A percentile compares a stretch with the other conserved stretches of the same genome.
phyloP scores from a whole-genome alignment of 768 basidiomycete species.

The Amanita rubescens region DNA sequence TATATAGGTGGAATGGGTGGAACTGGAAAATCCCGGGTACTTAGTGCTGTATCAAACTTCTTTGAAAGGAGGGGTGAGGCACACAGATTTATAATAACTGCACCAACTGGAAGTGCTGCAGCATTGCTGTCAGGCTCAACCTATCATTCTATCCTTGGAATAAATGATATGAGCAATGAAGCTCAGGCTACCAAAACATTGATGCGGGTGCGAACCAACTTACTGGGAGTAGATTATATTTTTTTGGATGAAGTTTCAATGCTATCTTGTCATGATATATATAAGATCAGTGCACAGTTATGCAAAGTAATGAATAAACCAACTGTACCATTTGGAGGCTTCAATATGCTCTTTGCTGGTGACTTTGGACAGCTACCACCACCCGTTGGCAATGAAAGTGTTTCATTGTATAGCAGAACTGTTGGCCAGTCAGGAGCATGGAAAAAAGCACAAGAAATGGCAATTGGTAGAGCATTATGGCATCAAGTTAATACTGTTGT shows the following conservation, averaged over 20 bases:
- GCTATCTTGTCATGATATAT: slow-evolving; percentile 20
- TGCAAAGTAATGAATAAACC: slow-evolving; percentile 10
- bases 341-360: slow-evolving; percentile 26
- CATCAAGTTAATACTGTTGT: slow-evolving; percentile 29
- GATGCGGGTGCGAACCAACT: background rate
- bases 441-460: slow-evolving; percentile 12
- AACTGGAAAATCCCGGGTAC: slow-evolving; percentile 18
- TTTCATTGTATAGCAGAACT: slow-evolving; percentile 10
- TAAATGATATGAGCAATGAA: slow-evolving; percentile 7
- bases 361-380: slow-evolving; percentile 26
- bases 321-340: slow-evolving; percentile 19
- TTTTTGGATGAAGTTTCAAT: slow-evolving; percentile 32
- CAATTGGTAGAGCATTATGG: slow-evolving; percentile 23
- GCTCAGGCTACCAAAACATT: slow-evolving; percentile 1
- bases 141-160: slow-evolving; percentile 17
- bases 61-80: slow-evolving; percentile 11
- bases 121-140: slow-evolving; percentile 19
- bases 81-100: slow-evolving; percentile 13
- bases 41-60: slow-evolving; percentile 15
- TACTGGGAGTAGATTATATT: slow-evolving; percentile 21
- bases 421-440: background rate
- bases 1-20: slow-evolving; percentile 23
- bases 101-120: slow-evolving; percentile 22
- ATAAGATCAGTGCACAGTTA: slow-evolving; percentile 17
- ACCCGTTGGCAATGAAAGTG: slow-evolving; percentile 5